A percentile compares a stretch with the other conserved stretches of the same genome.
These are phyloP conservation scores for Fusarium zealandicum DNA, from an alignment of 2,329 filamentous ascomycete species.

Conservation along the genomic window DNA sequence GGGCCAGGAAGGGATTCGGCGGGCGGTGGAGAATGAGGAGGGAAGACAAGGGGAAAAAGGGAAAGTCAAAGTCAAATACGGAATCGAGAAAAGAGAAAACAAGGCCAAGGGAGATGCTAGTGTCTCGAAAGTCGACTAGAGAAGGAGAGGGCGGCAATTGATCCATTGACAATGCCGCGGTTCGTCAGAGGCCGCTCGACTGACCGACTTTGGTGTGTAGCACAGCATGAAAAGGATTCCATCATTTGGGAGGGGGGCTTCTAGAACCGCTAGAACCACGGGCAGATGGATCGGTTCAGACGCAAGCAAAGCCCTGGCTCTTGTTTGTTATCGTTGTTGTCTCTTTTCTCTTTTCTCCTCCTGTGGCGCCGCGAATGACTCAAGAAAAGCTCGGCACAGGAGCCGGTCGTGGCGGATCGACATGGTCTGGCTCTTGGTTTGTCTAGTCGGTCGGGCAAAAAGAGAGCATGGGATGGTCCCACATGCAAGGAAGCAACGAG, in stretches of 20 bases:
- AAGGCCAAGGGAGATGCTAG: constrained; percentile 10
- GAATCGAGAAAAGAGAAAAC: constrained; percentile 28
- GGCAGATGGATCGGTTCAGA: too few relatives aligned
- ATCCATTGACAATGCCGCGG: neutral
- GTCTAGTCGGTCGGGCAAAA: too few relatives aligned
- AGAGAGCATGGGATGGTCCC: too few relatives aligned
- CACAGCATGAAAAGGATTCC: neutral
- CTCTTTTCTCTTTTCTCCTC: constrained; percentile 35
- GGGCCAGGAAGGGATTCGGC: neutral
- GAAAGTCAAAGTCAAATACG: neutral
- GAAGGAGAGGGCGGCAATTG: neutral
- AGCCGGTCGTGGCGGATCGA: constrained; percentile 6
- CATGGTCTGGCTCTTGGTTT: neutral
- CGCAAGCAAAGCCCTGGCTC: too few relatives aligned
- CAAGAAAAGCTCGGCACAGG: neutral
- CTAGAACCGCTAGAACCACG: constrained; percentile 15
- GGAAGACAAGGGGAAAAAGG: constrained; percentile 2
- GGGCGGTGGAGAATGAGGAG: constrained; percentile 17
- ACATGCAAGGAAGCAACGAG: too few relatives aligned
- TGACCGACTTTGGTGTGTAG: neutral
- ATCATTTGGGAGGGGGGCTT: constrained; percentile 4
- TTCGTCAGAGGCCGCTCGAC: neutral
- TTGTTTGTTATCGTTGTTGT: too few relatives aligned
- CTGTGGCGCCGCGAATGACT: constrained; percentile 3
- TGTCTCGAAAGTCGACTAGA: neutral